Evolutionary conservation across 768 basidiomycete genomes (phyloP).

Genomic region (Podaxis sp.): DNA sequence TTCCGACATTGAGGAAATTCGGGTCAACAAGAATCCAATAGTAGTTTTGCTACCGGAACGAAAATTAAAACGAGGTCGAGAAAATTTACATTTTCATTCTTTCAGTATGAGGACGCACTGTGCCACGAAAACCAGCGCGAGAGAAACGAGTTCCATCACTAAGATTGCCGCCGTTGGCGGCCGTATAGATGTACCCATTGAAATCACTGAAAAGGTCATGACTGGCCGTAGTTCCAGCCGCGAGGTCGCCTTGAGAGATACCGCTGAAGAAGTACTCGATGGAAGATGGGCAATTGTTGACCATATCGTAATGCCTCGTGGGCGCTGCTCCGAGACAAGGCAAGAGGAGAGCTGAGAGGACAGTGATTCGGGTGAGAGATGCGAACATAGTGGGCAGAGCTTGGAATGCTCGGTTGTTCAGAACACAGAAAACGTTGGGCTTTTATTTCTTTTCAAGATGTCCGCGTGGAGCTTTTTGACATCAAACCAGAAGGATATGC

Average conservation of each 20-base stretch:
- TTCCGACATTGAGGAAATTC: conserved; percentile 25
- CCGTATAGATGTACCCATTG: not conserved
- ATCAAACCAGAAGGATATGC: not conserved
- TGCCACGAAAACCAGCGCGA: conserved; percentile 18
- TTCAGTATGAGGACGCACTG: conserved; percentile 4
- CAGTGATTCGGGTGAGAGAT: not conserved
- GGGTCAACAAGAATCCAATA: conserved; percentile 31
- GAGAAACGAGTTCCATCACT: not conserved
- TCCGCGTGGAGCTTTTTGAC: not conserved
- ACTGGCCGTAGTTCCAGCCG: conserved; percentile 15
- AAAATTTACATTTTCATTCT: not conserved
- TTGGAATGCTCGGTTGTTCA: not conserved
- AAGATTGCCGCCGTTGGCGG: not conserved
- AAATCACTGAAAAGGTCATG: not conserved
- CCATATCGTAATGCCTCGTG: conserved; percentile 14
- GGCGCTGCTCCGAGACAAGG: not conserved
- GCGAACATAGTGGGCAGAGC: not conserved
- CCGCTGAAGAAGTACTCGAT: conserved; percentile 18
- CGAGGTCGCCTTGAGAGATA: conserved; percentile 17
- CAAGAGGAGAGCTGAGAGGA: not conserved
- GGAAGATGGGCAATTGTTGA: not conserved
- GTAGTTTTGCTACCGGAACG: conserved; percentile 20
- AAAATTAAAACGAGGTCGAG: not conserved
- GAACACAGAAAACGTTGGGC: not conserved
- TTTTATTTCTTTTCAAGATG: not conserved